Percentiles rank a stretch among this genome's conserved stretches.
Conservation (phyloP, 1,284 basidiomycete species). For the Apiotrichum laibachii region DNA sequence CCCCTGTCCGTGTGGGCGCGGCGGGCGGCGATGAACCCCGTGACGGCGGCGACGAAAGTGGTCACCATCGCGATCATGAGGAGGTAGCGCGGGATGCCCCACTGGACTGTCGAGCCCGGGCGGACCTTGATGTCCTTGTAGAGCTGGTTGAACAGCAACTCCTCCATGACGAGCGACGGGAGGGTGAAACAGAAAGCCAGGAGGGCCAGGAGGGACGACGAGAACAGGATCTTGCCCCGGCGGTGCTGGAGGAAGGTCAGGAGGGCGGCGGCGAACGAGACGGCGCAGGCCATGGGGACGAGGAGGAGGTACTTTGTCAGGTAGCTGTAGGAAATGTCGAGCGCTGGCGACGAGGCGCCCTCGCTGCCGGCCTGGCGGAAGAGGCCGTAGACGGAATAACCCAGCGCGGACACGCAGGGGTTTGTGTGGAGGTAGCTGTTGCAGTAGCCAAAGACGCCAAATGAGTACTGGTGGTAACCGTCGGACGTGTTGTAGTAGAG, state of each 20-base stretch:
- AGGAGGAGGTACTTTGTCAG: not conserved
- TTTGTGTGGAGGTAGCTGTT: not conserved
- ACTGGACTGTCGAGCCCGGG: not conserved
- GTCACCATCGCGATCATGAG: not conserved
- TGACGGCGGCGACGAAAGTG: not conserved
- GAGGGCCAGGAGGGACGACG: not conserved
- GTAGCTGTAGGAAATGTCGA: not conserved
- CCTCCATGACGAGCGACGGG: slow-evolving; percentile 1
- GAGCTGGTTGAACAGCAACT: not conserved
- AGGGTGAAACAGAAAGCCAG: not conserved
- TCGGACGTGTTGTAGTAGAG: not conserved
- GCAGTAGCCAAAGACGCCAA: slow-evolving; percentile 1
- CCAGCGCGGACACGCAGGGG: not conserved
- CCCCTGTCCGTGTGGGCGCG: not conserved
- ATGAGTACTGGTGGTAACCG: not conserved
- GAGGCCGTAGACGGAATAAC: not conserved
- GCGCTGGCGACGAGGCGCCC: not conserved
- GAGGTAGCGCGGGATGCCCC: not conserved
- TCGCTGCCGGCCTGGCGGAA: not conserved
- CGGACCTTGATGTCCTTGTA: not conserved
- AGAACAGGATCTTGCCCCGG: not conserved
- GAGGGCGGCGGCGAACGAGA: not conserved
- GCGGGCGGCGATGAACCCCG: not conserved
- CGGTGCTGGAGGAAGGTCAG: not conserved
- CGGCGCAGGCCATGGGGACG: not conserved